Percentiles rank a stretch among this genome's conserved stretches.
Evolutionary conservation across 1,284 basidiomycete species (phyloP).

Genomic region (Blastosporella zonata): DNA sequence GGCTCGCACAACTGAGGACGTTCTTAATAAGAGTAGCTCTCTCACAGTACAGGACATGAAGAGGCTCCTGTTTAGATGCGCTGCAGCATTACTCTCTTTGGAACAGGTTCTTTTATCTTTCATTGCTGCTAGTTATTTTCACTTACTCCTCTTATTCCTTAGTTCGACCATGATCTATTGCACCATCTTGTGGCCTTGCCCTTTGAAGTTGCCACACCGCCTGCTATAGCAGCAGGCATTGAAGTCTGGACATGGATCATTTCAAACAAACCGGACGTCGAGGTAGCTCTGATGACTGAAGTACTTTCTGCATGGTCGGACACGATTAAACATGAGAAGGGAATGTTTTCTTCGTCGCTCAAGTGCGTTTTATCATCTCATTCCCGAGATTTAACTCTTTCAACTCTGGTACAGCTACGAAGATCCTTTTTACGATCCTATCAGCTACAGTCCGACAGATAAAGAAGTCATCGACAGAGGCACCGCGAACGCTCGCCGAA

Average conservation of each 20-base stretch:
- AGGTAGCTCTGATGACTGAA: slow-evolving; percentile 78
- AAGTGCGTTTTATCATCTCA: slow-evolving; percentile 53
- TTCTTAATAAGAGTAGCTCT: slow-evolving; percentile 67
- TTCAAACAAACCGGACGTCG: slow-evolving; percentile 77
- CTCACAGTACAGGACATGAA: slow-evolving; percentile 81
- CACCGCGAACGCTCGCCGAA: slow-evolving; percentile 65
- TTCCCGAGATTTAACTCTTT: slow-evolving; percentile 8
- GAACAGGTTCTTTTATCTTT: slow-evolving; percentile 47
- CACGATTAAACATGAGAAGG: slow-evolving; percentile 75
- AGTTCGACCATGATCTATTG: slow-evolving; percentile 86
- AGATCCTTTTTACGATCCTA: slow-evolving; percentile 86
- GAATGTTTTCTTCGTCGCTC: slow-evolving; percentile 78
- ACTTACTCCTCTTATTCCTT: slow-evolving; percentile 5
- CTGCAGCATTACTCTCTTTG: slow-evolving; percentile 73
- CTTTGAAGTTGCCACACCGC: slow-evolving; percentile 86
- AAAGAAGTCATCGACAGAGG: slow-evolving; percentile 81
- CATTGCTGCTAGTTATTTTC: neutral
- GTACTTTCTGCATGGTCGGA: slow-evolving; percentile 86
- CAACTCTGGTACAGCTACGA: slow-evolving; percentile 52
- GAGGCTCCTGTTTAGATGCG: slow-evolving; percentile 85
- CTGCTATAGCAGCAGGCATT: slow-evolving; percentile 82
- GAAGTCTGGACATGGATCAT: slow-evolving; percentile 98
- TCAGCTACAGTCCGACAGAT: slow-evolving; percentile 91
- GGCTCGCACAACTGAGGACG: slow-evolving; percentile 61
- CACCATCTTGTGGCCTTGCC: slow-evolving; percentile 89